Evolutionary conservation across 306 rosid species (phyloP), one percentile per base, ranked within the genome.

Genomic region (Macrotyloma uniflorum): DNA sequence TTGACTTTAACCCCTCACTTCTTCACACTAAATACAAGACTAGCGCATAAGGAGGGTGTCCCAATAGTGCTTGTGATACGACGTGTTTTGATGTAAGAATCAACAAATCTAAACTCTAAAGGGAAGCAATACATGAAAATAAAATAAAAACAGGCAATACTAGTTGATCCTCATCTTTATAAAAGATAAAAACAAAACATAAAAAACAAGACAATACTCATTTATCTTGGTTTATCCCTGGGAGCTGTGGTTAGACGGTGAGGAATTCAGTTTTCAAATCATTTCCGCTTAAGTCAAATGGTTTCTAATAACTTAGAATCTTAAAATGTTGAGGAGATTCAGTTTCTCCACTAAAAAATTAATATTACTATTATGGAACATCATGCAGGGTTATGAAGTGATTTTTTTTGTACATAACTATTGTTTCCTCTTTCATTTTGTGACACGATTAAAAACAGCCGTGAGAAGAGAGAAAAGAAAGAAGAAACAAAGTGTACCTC

Each of bases 401-500:
- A 7, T 5, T 0, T 35, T 36, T 26, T 1, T 7, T 36, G 7
- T 36, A 36, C 42, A 36, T 36, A 36, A 10, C 42, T 32, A 51
- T 24, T 28, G 10, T 18, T 45, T 35, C 30, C 14, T 5, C 10
- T 16, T 20, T 42, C 51, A 54, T 8, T 8, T 42, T 43, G 24
- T 30, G 13, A 38, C 8, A 13, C 42, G 69, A 53, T 12, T 20
- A 30, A 73, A 22, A 58, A 16, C 53, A 14, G 23, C 12, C 1
- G 8, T 3, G 26, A 18, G n/a, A 67, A 72, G 22, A 65, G 28
- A 14, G 8, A 38, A 4, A 15, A 64, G n/a, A 40, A 51, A 35
- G 50, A 57, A 26, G 19, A 13, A 53, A 75, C 26, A 6, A 15
- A 28, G 62, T 16, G 53, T 64, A 89, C 97, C 90, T 88, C 86